Percentiles rank a stretch among this genome's conserved stretches.
These are phyloP conservation scores for Hydnomerulius pinastri DNA, from an alignment of 768 basidiomycete genomes.

Conservation along the genomic window DNA sequence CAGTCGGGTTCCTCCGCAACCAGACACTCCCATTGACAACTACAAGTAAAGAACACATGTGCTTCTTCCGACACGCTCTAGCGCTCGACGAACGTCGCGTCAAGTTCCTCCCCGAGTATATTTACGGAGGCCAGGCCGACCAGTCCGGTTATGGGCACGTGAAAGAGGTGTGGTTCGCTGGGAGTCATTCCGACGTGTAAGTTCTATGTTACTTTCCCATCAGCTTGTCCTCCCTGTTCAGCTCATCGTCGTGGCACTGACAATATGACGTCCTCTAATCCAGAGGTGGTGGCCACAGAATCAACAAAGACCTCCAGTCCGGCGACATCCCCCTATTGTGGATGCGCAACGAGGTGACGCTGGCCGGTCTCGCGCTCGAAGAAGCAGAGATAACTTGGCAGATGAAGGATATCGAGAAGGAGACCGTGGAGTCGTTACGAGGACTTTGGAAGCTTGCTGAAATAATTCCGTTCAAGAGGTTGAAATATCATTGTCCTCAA, in stretches of 20 bases:
- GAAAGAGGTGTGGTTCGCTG: slow-evolving; percentile 37
- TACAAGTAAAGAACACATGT: slow-evolving; percentile 23
- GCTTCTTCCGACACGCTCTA: slow-evolving; percentile 37
- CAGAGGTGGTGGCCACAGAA: slow-evolving; percentile 23
- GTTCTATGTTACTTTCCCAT: neutral
- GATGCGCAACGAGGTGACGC: slow-evolving; percentile 27
- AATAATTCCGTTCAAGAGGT: slow-evolving; percentile 4
- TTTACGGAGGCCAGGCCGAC: slow-evolving; percentile 8
- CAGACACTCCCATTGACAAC: slow-evolving; percentile 18
- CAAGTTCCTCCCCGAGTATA: slow-evolving; percentile 35
- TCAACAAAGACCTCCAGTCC: slow-evolving; percentile 4
- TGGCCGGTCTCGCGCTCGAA: slow-evolving; percentile 20
- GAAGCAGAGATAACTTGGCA: slow-evolving; percentile 4
- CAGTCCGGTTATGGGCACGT: slow-evolving; percentile 11
- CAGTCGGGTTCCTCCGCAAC: slow-evolving; percentile 27
- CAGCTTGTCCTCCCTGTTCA: no score
- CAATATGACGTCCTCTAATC: neutral
- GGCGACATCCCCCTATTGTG: slow-evolving; percentile 21
- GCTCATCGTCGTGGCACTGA: neutral
- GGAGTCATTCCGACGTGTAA: slow-evolving; percentile 35
- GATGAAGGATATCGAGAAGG: slow-evolving; percentile 7
- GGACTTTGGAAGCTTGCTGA: slow-evolving; percentile 1
- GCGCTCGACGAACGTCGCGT: slow-evolving; percentile 38
- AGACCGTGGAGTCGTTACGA: slow-evolving; percentile 4
- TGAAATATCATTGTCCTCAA: neutral